Conservation (phyloP, 2,329 filamentous ascomycete species). For the Curvularia spicifera region DNA sequence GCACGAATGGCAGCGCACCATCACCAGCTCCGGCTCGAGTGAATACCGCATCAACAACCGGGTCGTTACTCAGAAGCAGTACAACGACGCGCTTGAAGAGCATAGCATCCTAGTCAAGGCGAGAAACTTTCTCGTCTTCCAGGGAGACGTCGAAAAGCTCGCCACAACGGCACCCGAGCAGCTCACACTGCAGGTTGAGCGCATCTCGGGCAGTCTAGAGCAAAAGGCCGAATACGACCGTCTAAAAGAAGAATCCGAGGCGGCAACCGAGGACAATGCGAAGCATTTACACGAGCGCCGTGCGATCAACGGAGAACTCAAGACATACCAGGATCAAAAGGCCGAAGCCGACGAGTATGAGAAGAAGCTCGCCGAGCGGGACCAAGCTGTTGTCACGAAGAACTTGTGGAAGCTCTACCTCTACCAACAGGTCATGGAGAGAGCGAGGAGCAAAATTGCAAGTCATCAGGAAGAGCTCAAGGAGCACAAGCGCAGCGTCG, state of each 20-base stretch:
- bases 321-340: slow-evolving; percentile 97
- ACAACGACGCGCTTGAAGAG: slow-evolving; percentile 88
- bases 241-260: slow-evolving; percentile 84
- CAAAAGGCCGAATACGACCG: slow-evolving; percentile 93
- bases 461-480: slow-evolving; percentile 94
- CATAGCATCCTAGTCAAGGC: slow-evolving; percentile 99
- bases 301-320: slow-evolving; percentile 96
- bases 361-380: slow-evolving; percentile 85
- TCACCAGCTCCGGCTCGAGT: slow-evolving; percentile 85
- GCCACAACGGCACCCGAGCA: slow-evolving; percentile 94
- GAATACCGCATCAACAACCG: slow-evolving; percentile 98
- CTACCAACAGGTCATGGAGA: slow-evolving; percentile 91
- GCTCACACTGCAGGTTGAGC: slow-evolving; percentile 90
- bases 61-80: slow-evolving; percentile 84
- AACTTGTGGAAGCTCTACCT: slow-evolving; percentile 97
- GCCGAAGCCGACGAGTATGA: slow-evolving; percentile 93
- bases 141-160: slow-evolving; percentile 96
- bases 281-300: slow-evolving; percentile 87
- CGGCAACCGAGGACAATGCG: slow-evolving; percentile 85
- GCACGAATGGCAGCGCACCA: slow-evolving; percentile 93
- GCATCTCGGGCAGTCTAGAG: slow-evolving; percentile 95
- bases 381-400: slow-evolving; percentile 89
- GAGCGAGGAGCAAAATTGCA: slow-evolving; percentile 87
- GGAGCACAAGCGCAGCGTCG: slow-evolving; percentile 86
- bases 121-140: slow-evolving; percentile 96